A percentile compares a stretch with the other conserved stretches of the same genome.
Conservation (phyloP, 2,329 filamentous ascomycete genomes). For the Shiraia bambusicola region DNA sequence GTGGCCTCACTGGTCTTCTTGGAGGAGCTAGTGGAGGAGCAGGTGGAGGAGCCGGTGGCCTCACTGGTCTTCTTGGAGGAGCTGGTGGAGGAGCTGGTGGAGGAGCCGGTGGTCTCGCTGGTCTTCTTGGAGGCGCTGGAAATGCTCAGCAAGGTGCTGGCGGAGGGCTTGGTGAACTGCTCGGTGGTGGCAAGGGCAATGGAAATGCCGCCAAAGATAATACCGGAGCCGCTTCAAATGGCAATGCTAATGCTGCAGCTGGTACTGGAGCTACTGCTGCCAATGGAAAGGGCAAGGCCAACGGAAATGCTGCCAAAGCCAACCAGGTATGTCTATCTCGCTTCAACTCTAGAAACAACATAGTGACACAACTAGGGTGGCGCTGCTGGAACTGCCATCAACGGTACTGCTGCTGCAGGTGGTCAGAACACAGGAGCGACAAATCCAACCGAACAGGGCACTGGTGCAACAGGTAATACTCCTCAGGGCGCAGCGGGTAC, state of each 20-base stretch:
- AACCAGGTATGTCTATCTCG: not conserved
- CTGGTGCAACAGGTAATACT: not conserved
- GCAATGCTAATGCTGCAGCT: conserved; percentile 1
- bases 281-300: not conserved
- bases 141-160: conserved; percentile 3
- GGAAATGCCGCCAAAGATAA: conserved; percentile 5
- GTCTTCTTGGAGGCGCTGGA: conserved; percentile 5
- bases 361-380: not conserved
- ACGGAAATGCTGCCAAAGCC: conserved; percentile 2
- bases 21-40: conserved; percentile 9
- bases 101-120: conserved; percentile 5
- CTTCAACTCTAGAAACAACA: not conserved
- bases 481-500: not conserved
- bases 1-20: conserved; percentile 11
- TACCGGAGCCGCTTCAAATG: not conserved
- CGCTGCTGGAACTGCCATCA: conserved; percentile 1
- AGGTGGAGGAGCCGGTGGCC: conserved; percentile 10
- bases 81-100: conserved; percentile 6
- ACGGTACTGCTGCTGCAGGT: conserved; percentile 4
- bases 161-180: conserved; percentile 4
- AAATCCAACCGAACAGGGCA: not conserved
- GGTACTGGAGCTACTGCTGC: not conserved
- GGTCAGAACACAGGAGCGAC: not conserved
- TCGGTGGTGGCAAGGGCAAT: not conserved
- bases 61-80: conserved; percentile 13